Base-by-base conservation (phyloP, 345 rosid genomes). In the Psidium friedrichsthalianum region DNA sequence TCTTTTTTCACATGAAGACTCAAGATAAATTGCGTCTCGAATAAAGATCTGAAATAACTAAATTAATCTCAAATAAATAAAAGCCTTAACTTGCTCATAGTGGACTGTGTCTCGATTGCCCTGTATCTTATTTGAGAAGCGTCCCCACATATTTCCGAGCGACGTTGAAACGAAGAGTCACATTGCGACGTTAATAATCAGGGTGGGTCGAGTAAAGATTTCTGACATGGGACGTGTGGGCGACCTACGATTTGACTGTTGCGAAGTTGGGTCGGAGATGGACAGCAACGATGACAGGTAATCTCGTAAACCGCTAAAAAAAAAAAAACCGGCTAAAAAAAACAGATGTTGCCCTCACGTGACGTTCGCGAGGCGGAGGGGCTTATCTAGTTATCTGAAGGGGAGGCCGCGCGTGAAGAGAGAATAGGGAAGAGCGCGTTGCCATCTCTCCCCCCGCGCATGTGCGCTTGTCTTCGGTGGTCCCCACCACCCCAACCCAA, bases 381-480 rank as follows among this genome's bases (percentile, higher is more conserved):
- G 24, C 78, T 18, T 18, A 18, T 32, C 78, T 1, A 21, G 22
- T 18, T 18, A 18, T 32, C 78, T 1, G 42, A 56, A 56, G 59
- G 36, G 36, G 32, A 29, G 61, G 6, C 20, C 74, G 74, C 74
- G 74, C 74, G 44, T 36, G 5, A 18, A 10, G 11, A 18, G 78
- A 6, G 78, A 2, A 21, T 2, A 2, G 47, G 40, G 47, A 6
- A 13, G 24, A 21, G 54, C 25, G 53, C 78, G 82, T 84, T 84
- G 84, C 82, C 83, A 81, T 85, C 83, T 76, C 64, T 36, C 83
- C 83, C 83, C 83, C 3, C 44, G 83, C 47, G 90, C 91, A 89
- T 89, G 91, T 91, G 93, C 91, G 49, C 64, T 85, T 88, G 93
- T 91, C 93, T 87, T 89, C 54, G 58, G 51, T 44, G 51, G 51